phyloP scores from a whole-genome alignment of 2,329 filamentous ascomycete species.

The Colletotrichum orchidophilum region DNA sequence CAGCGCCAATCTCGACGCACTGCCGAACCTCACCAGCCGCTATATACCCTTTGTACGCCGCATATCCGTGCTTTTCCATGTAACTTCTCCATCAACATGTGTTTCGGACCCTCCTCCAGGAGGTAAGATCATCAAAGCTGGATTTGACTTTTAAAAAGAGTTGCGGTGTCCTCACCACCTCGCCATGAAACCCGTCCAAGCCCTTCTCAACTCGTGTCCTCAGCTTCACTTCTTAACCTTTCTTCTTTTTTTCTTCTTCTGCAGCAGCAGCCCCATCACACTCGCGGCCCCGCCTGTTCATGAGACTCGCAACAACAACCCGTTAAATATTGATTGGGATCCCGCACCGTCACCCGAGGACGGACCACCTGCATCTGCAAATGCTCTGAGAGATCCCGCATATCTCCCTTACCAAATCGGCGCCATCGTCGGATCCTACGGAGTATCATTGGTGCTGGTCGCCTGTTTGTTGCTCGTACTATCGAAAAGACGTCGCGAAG shows the following conservation, averaged over 20 bases:
- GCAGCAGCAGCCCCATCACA: constrained; percentile 38
- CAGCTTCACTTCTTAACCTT: constrained; percentile 34
- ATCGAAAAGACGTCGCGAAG: constrained; percentile 63
- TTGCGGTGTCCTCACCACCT: constrained; percentile 45
- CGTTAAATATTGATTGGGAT: constrained; percentile 60
- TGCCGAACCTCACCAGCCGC: constrained; percentile 61
- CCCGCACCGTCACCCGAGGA: constrained; percentile 69
- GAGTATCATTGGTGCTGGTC: constrained; percentile 78
- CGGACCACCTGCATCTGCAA: constrained; percentile 66
- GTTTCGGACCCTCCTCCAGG: constrained; percentile 61
- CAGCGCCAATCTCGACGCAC: constrained; percentile 55
- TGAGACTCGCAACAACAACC: constrained; percentile 41
- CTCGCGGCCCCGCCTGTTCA: constrained; percentile 40
- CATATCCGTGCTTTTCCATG: constrained; percentile 52
- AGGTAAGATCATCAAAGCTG: constrained; percentile 49
- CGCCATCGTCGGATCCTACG: constrained; percentile 85
- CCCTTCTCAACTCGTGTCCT: constrained; percentile 40
- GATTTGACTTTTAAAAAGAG: constrained; percentile 41
- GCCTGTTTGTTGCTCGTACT: constrained; percentile 72
- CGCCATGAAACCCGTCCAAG: constrained; percentile 53
- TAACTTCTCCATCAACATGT: constrained; percentile 58
- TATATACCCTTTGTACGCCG: constrained; percentile 65
- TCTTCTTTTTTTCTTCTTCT: constrained; percentile 37
- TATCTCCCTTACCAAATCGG: constrained; percentile 85
- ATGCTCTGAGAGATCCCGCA: constrained; percentile 61